These are phyloP conservation scores for Dendrobium catenatum DNA, from an alignment of 106 monocot genomes.

Conservation along the genomic window DNA sequence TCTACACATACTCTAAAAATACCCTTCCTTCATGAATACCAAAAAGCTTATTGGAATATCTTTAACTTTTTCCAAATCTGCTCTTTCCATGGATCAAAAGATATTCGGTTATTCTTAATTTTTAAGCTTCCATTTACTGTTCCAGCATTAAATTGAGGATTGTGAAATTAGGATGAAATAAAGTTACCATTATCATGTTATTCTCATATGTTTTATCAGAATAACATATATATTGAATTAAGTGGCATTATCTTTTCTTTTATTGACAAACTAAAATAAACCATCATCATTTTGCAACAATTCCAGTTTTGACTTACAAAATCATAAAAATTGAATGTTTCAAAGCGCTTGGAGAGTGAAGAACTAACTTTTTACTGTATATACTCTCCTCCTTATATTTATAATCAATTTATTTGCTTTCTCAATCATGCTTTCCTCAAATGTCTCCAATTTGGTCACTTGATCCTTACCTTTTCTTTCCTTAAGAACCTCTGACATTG, in stretches of 20 bases:
- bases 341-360: neutral
- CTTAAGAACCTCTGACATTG: constrained; percentile 68
- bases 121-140: no score
- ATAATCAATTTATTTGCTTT: constrained; percentile 42
- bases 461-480: constrained; percentile 26
- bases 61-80: no score
- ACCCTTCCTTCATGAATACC: no score
- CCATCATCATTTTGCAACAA: neutral
- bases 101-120: no score
- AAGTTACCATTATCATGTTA: no score
- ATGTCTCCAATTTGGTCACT: constrained; percentile 14
- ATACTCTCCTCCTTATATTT: constrained; percentile 49
- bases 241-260: neutral
- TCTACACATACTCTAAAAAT: no score
- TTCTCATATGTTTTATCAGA: no score
- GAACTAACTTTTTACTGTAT: constrained; percentile 14
- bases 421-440: constrained; percentile 31
- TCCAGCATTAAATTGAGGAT: no score
- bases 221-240: no score
- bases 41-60: no score
- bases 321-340: neutral
- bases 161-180: no score
- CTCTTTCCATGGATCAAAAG: no score
- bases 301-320: neutral
- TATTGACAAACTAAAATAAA: neutral